These are phyloP conservation scores for Alternaria dauci DNA, from an alignment of 2,329 filamentous ascomycete genomes.

Conservation along the genomic window DNA sequence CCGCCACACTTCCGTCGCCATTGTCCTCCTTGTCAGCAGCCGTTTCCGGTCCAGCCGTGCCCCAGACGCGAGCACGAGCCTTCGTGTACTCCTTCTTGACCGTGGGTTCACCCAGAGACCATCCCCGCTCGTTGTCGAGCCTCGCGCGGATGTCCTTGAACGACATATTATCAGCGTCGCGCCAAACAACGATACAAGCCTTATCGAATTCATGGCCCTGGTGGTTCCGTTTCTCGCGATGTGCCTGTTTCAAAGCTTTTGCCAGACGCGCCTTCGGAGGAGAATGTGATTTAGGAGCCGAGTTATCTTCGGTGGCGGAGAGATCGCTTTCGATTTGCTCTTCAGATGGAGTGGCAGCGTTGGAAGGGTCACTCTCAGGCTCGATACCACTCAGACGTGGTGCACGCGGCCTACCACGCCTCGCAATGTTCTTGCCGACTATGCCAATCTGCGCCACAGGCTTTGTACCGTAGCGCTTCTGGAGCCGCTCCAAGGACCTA, in stretches of 20 bases:
- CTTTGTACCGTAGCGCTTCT: conserved; percentile 21
- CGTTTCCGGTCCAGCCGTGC: not conserved
- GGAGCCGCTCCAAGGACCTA: conserved; percentile 11
- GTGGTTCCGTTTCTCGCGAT: not conserved
- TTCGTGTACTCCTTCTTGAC: conserved; percentile 24
- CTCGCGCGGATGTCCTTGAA: conserved; percentile 23
- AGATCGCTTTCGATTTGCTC: not conserved
- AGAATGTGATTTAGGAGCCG: not conserved
- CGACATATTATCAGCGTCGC: conserved; percentile 15
- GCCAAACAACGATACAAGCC: conserved; percentile 28
- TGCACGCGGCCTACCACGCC: conserved; percentile 19
- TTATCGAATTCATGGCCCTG: conserved; percentile 14
- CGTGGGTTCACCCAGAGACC: conserved; percentile 22
- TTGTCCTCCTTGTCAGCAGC: not conserved
- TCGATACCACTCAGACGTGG: conserved; percentile 2
- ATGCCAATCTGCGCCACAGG: conserved; percentile 8
- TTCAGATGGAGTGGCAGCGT: not conserved
- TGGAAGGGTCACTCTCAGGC: not conserved
- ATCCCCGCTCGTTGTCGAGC: conserved; percentile 17
- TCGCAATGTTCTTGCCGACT: conserved; percentile 8
- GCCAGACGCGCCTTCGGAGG: not conserved
- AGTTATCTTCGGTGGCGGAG: not conserved
- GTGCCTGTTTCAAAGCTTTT: not conserved
- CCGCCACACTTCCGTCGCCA: not conserved
- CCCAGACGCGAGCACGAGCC: conserved; percentile 18